These are phyloP conservation scores for Alternaria ethzedia DNA, from an alignment of 2,329 filamentous ascomycete species.

Conservation along the genomic window DNA sequence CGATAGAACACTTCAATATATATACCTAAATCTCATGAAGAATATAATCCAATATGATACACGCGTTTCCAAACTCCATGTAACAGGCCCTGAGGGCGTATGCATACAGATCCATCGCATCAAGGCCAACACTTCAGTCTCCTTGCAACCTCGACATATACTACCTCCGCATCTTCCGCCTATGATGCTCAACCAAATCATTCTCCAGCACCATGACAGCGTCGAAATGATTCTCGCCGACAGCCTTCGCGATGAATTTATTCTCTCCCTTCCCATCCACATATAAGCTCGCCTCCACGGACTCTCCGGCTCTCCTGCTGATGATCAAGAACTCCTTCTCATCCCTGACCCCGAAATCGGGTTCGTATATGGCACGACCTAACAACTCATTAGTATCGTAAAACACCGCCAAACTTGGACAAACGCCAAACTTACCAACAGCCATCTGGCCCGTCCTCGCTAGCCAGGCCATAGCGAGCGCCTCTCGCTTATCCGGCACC, in stretches of 20 bases:
- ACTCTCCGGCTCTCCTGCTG: neutral
- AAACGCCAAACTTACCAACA: neutral
- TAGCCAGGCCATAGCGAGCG: neutral
- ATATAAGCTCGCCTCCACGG: neutral
- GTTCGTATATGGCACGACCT: neutral
- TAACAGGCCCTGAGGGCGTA: no score
- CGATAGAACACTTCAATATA: no score
- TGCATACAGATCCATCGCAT: no score
- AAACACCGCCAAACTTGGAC: neutral
- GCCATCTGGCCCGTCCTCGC: neutral
- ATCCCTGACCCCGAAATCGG: neutral
- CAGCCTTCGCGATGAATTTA: neutral
- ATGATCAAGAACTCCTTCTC: neutral
- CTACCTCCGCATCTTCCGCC: neutral
- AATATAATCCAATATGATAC: no score
- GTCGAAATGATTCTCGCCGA: neutral
- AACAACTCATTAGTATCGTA: neutral
- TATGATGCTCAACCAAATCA: neutral
- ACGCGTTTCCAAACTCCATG: no score
- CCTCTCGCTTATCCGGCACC: neutral
- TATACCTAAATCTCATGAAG: no score
- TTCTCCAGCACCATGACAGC: neutral
- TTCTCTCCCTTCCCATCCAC: neutral
- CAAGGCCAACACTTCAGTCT: neutral
- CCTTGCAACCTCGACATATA: neutral